Percentiles rank a stretch among this genome's conserved stretches.
phyloP scores from a whole-genome alignment of 306 rosid species.

The Cucurbita moschata region DNA sequence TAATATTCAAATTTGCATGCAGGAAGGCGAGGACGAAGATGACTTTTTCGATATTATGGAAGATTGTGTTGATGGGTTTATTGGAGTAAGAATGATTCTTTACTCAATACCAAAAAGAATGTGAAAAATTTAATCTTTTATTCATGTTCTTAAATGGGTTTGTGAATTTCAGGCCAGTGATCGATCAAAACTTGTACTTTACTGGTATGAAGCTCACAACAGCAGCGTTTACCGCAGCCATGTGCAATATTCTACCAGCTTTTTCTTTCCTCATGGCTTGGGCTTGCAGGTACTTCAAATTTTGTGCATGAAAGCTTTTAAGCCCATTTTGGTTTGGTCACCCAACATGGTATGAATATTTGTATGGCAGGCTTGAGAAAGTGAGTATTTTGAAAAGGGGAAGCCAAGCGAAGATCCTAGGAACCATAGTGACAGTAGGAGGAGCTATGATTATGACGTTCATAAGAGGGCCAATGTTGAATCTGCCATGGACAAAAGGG shows the following conservation, averaged over 20 bases:
- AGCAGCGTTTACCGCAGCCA: conserved; percentile 21
- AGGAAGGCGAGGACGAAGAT: conserved; percentile 38
- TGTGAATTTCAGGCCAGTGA: conserved; percentile 15
- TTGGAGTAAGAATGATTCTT: conserved; percentile 15
- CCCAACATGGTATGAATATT: background rate
- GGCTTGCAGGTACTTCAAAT: conserved; percentile 11
- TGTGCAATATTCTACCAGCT: conserved; percentile 21
- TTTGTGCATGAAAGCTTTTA: too few species aligned
- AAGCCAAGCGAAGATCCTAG: conserved; percentile 26
- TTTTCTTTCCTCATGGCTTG: conserved; percentile 24
- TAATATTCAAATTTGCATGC: background rate
- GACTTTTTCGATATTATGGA: conserved; percentile 20
- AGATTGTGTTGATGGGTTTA: conserved; percentile 23
- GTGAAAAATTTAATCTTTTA: too few species aligned
- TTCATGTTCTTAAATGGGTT: background rate
- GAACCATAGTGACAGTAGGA: conserved; percentile 18
- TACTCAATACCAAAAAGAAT: too few species aligned
- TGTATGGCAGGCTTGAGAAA: conserved; percentile 32
- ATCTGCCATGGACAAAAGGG: conserved; percentile 7
- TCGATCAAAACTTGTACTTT: conserved; percentile 14
- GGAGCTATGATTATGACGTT: conserved; percentile 19
- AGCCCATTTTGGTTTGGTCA: too few species aligned
- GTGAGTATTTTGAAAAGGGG: conserved; percentile 19
- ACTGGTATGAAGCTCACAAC: conserved; percentile 15
- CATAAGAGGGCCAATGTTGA: conserved; percentile 13